Evolutionary conservation across 1,284 basidiomycete species (phyloP).

Genomic region (Heterobasidion irregulare): DNA sequence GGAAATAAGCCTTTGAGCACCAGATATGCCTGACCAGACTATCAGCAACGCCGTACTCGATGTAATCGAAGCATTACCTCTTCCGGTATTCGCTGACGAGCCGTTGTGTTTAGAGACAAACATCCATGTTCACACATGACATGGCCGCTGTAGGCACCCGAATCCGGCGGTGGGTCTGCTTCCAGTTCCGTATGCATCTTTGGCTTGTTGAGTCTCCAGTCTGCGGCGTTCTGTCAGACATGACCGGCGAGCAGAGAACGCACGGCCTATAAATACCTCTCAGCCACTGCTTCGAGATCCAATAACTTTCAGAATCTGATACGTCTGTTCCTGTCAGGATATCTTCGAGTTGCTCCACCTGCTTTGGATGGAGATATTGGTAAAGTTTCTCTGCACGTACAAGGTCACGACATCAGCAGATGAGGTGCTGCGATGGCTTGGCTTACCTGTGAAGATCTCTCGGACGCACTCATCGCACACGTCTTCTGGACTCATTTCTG

Average conservation of each 20-base stretch:
- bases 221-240: conserved; percentile 25
- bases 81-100: conserved; percentile 51
- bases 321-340: conserved; percentile 30
- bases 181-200: conserved; percentile 56
- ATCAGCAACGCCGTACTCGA: neutral
- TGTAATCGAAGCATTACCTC: conserved; percentile 29
- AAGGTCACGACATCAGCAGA: conserved; percentile 6
- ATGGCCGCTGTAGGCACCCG: conserved; percentile 42
- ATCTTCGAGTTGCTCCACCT: conserved; percentile 49
- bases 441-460: conserved; percentile 49
- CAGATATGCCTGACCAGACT: conserved; percentile 36
- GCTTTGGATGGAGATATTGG: conserved; percentile 50
- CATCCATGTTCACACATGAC: conserved; percentile 64
- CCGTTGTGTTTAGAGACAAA: conserved; percentile 42
- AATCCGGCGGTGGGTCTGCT: conserved; percentile 59
- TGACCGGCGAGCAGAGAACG: neutral
- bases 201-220: conserved; percentile 64
- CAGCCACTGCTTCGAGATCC: conserved; percentile 74
- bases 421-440: neutral
- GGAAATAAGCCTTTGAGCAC: conserved; percentile 55
- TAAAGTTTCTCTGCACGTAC: conserved; percentile 52
- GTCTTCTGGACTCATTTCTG: conserved; percentile 35
- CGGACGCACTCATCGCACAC: conserved; percentile 58
- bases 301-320: conserved; percentile 36
- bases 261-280: conserved; percentile 38